Base-by-base conservation (phyloP, 2,329 filamentous ascomycete species). In the Sporothrix sp. region DNA sequence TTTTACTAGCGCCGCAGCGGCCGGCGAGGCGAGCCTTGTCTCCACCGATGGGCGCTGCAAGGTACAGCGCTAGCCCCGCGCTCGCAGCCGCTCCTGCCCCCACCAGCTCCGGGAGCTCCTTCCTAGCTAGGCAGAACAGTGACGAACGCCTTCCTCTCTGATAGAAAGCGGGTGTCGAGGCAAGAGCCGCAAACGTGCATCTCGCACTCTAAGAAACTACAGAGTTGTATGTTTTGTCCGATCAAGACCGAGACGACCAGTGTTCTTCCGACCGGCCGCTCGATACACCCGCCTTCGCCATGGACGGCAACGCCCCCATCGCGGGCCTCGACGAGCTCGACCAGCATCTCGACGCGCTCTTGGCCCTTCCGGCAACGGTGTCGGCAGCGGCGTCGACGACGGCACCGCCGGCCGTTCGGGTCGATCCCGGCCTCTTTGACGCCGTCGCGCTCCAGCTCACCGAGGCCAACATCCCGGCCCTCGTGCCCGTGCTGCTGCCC, bases 381-480 rank as follows among this genome's bases (percentile, higher is more conserved):
- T n/a, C n/a, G n/a, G n/a, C 18, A 4, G 10, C 14, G 16, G 27
- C 35, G 2, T 16, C 16, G 60, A 64, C 23, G 68, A 73, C 53
- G 65, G 72, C 16, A 0, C 61, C 35, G 16, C 16, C 44, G 69
- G 7, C 44, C 0, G 23, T 39, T 1, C 61, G 66, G 0, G 65
- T 77, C 32, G 63, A 74, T 53, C 63, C 65, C 10, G 73, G 73
- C 56, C 66, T 82, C 2, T 75, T 82, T 52, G 79, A 82, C 58
- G 66, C 78, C 58, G 72, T 82, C 39, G 73, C 77, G 58, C 70
- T 81, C 4, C 77, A 81, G 59, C 66, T 82, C 14, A 80, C 69
- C 78, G 76, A 77, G 38, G 61, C 62, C 55, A 80, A 79, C 58
- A 76, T 71, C 30, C 70, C 69, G 0, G 65, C 71, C 3, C 63